A percentile compares a stretch with the other conserved stretches of the same genome.
Conservation (phyloP, 352 stramenopile species). For the Halophytophthora polymorphica region DNA sequence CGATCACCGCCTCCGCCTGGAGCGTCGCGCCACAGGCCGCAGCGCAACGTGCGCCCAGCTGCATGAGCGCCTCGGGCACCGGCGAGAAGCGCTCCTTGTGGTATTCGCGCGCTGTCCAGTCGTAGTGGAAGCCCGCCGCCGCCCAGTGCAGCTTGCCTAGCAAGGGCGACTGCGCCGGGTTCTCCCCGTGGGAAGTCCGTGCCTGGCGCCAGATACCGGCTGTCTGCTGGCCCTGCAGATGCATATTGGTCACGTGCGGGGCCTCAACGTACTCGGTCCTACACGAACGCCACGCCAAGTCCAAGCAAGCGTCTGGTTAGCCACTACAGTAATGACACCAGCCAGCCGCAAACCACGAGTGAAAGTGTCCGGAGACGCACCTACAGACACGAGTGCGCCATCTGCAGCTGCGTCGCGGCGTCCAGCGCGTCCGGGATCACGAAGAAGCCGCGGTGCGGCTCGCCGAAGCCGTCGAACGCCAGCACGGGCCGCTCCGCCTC, state of each 20-base stretch:
- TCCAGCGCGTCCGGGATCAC: constrained; percentile 62
- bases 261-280: constrained; percentile 69
- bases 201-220: constrained; percentile 52
- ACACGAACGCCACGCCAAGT: constrained; percentile 4
- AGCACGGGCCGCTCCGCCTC: constrained; percentile 40
- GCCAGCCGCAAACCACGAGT: not conserved
- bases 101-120: constrained; percentile 79
- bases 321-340: not conserved
- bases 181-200: constrained; percentile 21
- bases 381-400: constrained; percentile 62
- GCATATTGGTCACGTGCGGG: constrained; percentile 80
- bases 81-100: constrained; percentile 46
- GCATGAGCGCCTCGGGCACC: constrained; percentile 41
- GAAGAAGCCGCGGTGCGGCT: constrained; percentile 56
- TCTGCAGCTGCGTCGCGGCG: constrained; percentile 39
- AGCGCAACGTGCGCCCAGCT: constrained; percentile 41
- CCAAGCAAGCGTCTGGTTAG: constrained; percentile 1
- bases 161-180: constrained; percentile 36
- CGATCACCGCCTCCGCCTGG: constrained; percentile 64
- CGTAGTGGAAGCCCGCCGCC: constrained; percentile 74
- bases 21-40: constrained; percentile 54
- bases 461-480: constrained; percentile 41
- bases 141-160: constrained; percentile 76
- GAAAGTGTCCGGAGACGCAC: too few species aligned
- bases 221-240: constrained; percentile 53